Conservation (phyloP, 345 rosid species). For the Arabidopsis thaliana region TAIR10.1 NC_003070.9:20220501-20221000, state of each 20-base stretch:
- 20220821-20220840: constrained; percentile 16
- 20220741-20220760: not conserved
- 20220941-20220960: constrained; percentile 21
- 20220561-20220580: not conserved
- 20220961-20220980: constrained; percentile 31
- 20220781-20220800: constrained; percentile 26
- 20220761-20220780: not conserved
- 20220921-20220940: constrained; percentile 22
- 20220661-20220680: constrained; percentile 27
- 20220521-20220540: no score
- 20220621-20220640: constrained; percentile 23
- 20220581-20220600: constrained; percentile 1
- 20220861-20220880: constrained; percentile 2
- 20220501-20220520: not conserved
- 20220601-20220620: constrained; percentile 8
- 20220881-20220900: constrained; percentile 26
- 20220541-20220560: not conserved
- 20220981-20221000: constrained; percentile 29
- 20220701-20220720: constrained; percentile 32
- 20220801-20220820: constrained; percentile 38
- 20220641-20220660: constrained; percentile 24
- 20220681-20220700: not conserved
- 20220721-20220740: constrained; percentile 27
- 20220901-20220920: constrained; percentile 34
- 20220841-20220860: not conserved